A percentile compares a stretch with the other conserved stretches of the same genome.
These are phyloP conservation scores for Cercospora zeae-maydis DNA, from an alignment of 2,329 filamentous ascomycete genomes.

Conservation along the genomic window DNA sequence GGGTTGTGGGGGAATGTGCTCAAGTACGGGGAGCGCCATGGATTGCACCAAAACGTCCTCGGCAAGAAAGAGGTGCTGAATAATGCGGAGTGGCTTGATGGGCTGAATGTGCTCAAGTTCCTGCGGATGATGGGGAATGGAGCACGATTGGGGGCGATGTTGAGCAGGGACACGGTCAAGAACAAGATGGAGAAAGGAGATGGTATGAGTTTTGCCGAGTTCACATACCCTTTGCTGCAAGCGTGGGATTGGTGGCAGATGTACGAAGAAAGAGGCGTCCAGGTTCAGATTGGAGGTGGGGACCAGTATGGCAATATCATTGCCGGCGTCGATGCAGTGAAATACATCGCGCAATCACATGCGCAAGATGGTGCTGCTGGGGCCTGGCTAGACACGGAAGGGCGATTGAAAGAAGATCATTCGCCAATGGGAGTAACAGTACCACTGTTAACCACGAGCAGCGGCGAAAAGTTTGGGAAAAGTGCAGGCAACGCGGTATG, in stretches of 20 bases:
- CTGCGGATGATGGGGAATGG: constrained; percentile 68
- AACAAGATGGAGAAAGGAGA: constrained; percentile 78
- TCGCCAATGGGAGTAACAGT: constrained; percentile 81
- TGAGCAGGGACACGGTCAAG: constrained; percentile 86
- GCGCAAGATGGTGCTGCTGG: constrained; percentile 5
- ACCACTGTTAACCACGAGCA: constrained; percentile 78
- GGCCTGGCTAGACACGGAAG: constrained; percentile 31
- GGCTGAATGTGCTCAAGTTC: constrained; percentile 68
- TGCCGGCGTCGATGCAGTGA: constrained; percentile 80
- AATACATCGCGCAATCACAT: constrained; percentile 60
- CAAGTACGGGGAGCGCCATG: constrained; percentile 60
- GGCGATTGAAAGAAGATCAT: constrained; percentile 40
- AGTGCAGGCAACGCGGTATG: constrained; percentile 90
- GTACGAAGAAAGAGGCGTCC: constrained; percentile 64
- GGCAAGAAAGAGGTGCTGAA: constrained; percentile 69
- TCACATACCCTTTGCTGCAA: constrained; percentile 88
- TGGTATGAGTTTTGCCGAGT: constrained; percentile 92
- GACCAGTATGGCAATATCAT: constrained; percentile 97
- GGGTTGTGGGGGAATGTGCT: constrained; percentile 74
- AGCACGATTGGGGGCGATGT: constrained; percentile 78
- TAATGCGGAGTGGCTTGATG: constrained; percentile 80
- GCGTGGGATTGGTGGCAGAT: constrained; percentile 96
- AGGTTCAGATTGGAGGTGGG: constrained; percentile 89
- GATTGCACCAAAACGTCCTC: constrained; percentile 58
- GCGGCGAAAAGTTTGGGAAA: constrained; percentile 91